These are phyloP conservation scores for Candida berthetii DNA, from an alignment of 805 yeast genomes.

Conservation along the genomic window DNA sequence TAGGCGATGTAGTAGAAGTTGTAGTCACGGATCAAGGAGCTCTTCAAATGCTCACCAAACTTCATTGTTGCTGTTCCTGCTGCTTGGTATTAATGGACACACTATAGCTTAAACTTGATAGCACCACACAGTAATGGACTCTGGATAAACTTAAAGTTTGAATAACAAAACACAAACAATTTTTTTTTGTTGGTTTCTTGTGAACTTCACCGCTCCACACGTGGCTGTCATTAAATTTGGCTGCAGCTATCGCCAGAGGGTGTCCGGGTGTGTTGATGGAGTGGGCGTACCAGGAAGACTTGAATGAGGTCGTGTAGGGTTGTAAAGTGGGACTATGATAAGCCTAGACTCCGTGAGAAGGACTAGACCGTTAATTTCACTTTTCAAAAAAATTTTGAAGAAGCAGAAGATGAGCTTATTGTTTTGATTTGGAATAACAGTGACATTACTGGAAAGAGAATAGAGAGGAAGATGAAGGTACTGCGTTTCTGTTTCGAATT, in stretches of 20 bases:
- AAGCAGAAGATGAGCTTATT: too few species aligned
- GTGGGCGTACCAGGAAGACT: not conserved
- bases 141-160: not conserved
- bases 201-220: too few species aligned
- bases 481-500: too few species aligned
- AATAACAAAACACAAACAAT: too few species aligned
- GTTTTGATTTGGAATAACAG: too few species aligned
- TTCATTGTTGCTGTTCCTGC: slow-evolving; percentile 47
- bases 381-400: too few species aligned
- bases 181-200: not conserved
- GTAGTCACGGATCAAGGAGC: slow-evolving; percentile 86
- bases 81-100: not conserved
- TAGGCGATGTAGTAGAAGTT: slow-evolving; percentile 86
- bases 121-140: too few species aligned
- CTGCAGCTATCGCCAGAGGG: not conserved
- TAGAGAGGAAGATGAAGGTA: too few species aligned
- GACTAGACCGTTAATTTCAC: too few species aligned
- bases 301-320: not conserved
- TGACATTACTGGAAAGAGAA: too few species aligned
- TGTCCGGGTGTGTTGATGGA: not conserved
- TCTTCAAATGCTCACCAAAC: slow-evolving; percentile 90
- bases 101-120: too few species aligned
- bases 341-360: not conserved
- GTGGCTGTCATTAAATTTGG: too few species aligned
- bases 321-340: not conserved